phyloP scores from a whole-genome alignment of 305 asterid genomes.

The Salvia sclarea region DNA sequence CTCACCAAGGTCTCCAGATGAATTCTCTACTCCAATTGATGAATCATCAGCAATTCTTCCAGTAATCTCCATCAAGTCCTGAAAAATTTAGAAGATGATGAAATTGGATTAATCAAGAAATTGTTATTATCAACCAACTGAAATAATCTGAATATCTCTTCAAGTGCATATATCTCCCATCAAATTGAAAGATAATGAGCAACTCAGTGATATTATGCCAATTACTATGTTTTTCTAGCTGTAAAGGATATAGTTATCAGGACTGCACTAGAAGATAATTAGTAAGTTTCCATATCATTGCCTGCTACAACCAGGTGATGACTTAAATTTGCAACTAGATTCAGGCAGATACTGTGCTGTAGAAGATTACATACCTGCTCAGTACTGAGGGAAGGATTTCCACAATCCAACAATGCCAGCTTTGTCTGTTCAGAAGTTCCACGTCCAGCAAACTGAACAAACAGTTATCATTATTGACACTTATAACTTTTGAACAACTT shows the following conservation, averaged over 20 bases:
- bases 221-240: background rate
- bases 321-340: background rate
- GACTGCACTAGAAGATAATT: background rate
- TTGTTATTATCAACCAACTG: background rate
- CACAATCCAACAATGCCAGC: slow-evolving; percentile 19
- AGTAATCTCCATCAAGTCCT: slow-evolving; percentile 44
- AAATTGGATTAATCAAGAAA: background rate
- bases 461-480: background rate
- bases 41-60: slow-evolving; percentile 39
- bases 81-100: slow-evolving; percentile 22
- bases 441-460: slow-evolving; percentile 32
- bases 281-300: background rate
- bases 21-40: slow-evolving; percentile 34
- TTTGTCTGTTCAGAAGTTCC: slow-evolving; percentile 38
- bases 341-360: background rate
- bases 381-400: slow-evolving; percentile 34
- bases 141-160: background rate
- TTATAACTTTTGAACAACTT: too few relatives aligned
- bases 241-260: background rate
- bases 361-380: slow-evolving; percentile 34
- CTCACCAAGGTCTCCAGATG: slow-evolving; percentile 41
- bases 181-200: background rate
- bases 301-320: background rate
- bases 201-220: background rate
- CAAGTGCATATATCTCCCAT: background rate